These are phyloP conservation scores for Fusarium xylarioides DNA, from an alignment of 2,329 filamentous ascomycete genomes.

Conservation along the genomic window DNA sequence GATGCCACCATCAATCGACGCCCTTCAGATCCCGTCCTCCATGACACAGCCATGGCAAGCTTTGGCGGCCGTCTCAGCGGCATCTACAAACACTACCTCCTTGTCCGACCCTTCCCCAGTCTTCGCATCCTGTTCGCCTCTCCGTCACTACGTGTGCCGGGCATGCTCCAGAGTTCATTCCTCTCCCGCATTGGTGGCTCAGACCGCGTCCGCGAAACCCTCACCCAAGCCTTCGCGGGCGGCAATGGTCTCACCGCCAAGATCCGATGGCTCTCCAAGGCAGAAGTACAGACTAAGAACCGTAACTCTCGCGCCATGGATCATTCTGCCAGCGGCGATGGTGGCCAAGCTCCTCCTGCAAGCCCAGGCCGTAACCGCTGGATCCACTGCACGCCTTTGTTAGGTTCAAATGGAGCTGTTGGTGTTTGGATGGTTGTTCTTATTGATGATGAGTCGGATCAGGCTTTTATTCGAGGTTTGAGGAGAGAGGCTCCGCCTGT, in stretches of 20 bases:
- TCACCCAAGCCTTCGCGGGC: constrained; percentile 68
- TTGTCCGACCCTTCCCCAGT: constrained; percentile 71
- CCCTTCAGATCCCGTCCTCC: constrained; percentile 32
- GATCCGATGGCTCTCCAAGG: constrained; percentile 69
- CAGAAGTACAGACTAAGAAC: constrained; percentile 16
- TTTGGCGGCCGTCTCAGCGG: constrained; percentile 43
- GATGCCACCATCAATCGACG: constrained; percentile 38
- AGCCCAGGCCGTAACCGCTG: constrained; percentile 68
- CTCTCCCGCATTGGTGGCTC: constrained; percentile 63
- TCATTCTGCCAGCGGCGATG: constrained; percentile 49
- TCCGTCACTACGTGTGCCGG: constrained; percentile 71
- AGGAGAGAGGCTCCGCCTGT: constrained; percentile 31
- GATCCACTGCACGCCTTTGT: constrained; percentile 80
- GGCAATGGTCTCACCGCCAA: constrained; percentile 79
- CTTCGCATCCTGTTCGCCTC: constrained; percentile 75
- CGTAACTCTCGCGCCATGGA: constrained; percentile 10
- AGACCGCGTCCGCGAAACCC: constrained; percentile 56
- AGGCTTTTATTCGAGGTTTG: neutral
- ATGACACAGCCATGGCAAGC: constrained; percentile 14
- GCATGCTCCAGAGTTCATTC: constrained; percentile 70
- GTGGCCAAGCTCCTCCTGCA: constrained; percentile 16
- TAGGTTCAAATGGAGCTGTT: constrained; percentile 72
- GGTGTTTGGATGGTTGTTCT: constrained; percentile 84
- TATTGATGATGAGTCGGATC: constrained; percentile 67
- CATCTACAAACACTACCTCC: constrained; percentile 66